Evolutionary conservation across 345 rosid species (phyloP).

Genomic region (Syzygium aqueum): DNA sequence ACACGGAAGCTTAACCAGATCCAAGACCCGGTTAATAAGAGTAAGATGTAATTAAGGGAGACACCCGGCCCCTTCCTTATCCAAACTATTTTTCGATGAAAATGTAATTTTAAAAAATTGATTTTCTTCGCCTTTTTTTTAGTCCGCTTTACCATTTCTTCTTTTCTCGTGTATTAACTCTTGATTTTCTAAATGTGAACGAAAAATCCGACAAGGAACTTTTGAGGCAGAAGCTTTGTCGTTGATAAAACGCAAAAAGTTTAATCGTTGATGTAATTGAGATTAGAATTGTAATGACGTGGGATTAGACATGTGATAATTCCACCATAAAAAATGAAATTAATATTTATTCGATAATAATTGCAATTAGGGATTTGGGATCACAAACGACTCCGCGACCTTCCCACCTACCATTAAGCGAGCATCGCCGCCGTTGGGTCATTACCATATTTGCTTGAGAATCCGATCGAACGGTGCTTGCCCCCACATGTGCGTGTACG

Average conservation of each 20-base stretch:
- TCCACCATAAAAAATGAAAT: not conserved
- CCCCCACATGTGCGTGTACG: not conserved
- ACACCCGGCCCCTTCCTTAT: not conserved
- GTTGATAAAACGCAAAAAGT: not conserved
- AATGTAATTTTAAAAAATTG: not conserved
- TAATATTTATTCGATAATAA: not conserved
- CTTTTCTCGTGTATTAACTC: not conserved
- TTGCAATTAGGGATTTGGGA: not conserved
- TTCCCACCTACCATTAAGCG: not conserved
- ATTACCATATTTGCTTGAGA: not conserved
- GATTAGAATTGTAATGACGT: not conserved
- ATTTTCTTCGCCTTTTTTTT: not conserved
- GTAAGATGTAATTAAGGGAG: not conserved
- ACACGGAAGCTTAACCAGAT: rapidly evolving
- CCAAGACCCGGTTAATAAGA: not conserved
- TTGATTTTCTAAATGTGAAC: not conserved
- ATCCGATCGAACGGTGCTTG: not conserved
- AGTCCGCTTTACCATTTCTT: not conserved
- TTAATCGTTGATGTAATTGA: not conserved
- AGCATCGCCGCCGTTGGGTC: not conserved
- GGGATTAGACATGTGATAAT: not conserved
- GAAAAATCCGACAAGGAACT: not conserved
- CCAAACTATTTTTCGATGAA: not conserved
- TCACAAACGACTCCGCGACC: not conserved
- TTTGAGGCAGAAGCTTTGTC: not conserved